Base-by-base conservation (phyloP, 164 flowering plant genomes). In the Nelumbo lutea region DNA sequence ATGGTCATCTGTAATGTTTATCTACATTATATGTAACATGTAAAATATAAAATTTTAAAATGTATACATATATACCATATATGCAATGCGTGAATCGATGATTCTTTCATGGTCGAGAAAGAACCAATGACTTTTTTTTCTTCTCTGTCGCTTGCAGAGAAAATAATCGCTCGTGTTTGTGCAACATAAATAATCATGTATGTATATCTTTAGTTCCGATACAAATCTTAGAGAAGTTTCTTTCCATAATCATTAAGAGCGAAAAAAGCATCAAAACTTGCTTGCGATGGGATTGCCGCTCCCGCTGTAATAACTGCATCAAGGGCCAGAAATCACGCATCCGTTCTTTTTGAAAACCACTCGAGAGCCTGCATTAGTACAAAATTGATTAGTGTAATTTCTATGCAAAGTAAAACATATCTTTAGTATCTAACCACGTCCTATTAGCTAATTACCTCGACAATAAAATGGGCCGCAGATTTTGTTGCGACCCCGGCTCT, bases 261-360 rank as follows among this genome's bases (percentile, higher is more conserved):
- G 27, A 27, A 27, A 27, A n/a, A 27, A 53, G 57, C 64, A 55
- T 75, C 66, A 79, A n/a, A 73, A 71, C 73, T 76, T 79, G 74
- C 75, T 74, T 3, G 83, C 65, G n/a, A 77, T 64, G 6, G 78
- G 57, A 48, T 48, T 72, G 52, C 59, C 56, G 69, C 55, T 77
- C n/a, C 53, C 83, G 79, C 74, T 88, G 94, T 69, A 84, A 47
- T 44, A 92, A 83, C 56, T 84, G 86, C 95, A 90, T 88, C 68
- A 93, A 67, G 13, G 93, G 93, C 90, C 89, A 90, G 79, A 90
- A n/a, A n/a, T n/a, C n/a, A 88, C 43, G 87, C 79, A 51, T 90
- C 93, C 81, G 85, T 73, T 70, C 91, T n/a, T n/a, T 80, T 60
- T 87, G 91, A 67, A 88, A 90, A 41, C 85, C 91, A 63, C 73